Base-by-base conservation (phyloP, 495 filamentous ascomycete genomes). In the Endocarpon pusillum region DNA sequence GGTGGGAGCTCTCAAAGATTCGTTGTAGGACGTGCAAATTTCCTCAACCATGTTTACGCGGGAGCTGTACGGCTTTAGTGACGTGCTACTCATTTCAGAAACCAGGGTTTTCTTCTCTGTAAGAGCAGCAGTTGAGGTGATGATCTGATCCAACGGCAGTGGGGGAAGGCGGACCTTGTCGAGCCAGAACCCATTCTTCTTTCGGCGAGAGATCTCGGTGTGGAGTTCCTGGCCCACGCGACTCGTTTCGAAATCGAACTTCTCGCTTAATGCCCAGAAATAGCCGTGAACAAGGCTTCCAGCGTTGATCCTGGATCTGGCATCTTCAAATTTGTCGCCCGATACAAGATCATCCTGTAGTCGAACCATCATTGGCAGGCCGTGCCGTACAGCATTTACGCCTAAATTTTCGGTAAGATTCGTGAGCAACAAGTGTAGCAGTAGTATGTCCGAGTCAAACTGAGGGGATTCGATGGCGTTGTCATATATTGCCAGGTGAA, bases 241-340 rank as follows among this genome's bases (percentile, higher is more conserved):
- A 0, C 74, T 70, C 7, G 63, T 61, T 25, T 84, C 75, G 40
- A 87, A 75, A 8, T 81, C 72, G 41, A 92, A 89, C 36, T 68
- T 71, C 40, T 86, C 75, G 14, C 66, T 74, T 38, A 93, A 42
- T 12, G 70, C 62, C 72, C 80, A 83, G 29, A 93, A 67, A 54
- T 93, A 93, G 4, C 85, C 84, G 47, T 87, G 79, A 16, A 85
- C 77, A 33, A 94, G 58, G 46, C 76, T 83, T 22, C 81, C 86
- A 15, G 89, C 59, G 18, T 80, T 73, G 17, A 89, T 63, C 43
- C 83, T 86, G 1, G 69, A 62, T 27, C 61, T 44, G 0, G 67
- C 69, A 18, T 68, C 53, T 5, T 45, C 40, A 25, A 63, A 30
- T 20, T 51, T 64, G 28, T 74, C 71, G 4, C 71, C 64, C 14